A percentile compares a stretch with the other conserved stretches of the same genome.
Evolutionary conservation across 2,329 filamentous ascomycete genomes (phyloP).

Genomic region (Colletotrichum plurivorum): DNA sequence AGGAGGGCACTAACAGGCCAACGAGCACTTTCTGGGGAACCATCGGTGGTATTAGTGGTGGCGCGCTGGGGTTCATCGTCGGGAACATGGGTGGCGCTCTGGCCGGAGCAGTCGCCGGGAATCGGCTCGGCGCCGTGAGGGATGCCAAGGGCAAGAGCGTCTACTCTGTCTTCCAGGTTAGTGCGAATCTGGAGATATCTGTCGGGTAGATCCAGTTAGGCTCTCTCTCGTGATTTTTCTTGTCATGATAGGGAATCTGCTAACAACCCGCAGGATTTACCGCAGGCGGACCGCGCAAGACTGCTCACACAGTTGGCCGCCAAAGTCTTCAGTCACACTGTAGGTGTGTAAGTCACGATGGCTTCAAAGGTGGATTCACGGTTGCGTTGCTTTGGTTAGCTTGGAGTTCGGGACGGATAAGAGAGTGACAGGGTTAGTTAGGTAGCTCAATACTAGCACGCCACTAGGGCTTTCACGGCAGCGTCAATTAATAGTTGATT

Average conservation of each 20-base stretch:
- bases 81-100: conserved; percentile 91
- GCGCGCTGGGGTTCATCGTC: conserved; percentile 93
- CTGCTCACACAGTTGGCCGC: conserved; percentile 87
- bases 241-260: not conserved
- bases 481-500: conserved; percentile 29
- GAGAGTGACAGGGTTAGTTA: not conserved
- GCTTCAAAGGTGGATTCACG: not conserved
- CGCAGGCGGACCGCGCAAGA: conserved; percentile 84
- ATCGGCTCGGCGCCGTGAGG: conserved; percentile 88
- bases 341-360: conserved; percentile 62
- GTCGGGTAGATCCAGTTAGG: conserved; percentile 29
- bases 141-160: conserved; percentile 96
- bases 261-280: conserved; percentile 73
- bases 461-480: conserved; percentile 9
- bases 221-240: conserved; percentile 16
- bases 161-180: conserved; percentile 84
- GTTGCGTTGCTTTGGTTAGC: conserved; percentile 15
- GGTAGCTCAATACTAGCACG: conserved; percentile 2
- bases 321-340: conserved; percentile 87
- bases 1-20: conserved; percentile 70
- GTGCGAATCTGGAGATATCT: conserved; percentile 42
- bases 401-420: conserved; percentile 34
- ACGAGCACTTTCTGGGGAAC: conserved; percentile 89
- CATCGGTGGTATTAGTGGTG: conserved; percentile 88
- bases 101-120: conserved; percentile 92